A percentile compares a stretch with the other conserved stretches of the same genome.
phyloP scores from a whole-genome alignment of 2,329 filamentous ascomycete species.

The Sporothrix inflata region DNA sequence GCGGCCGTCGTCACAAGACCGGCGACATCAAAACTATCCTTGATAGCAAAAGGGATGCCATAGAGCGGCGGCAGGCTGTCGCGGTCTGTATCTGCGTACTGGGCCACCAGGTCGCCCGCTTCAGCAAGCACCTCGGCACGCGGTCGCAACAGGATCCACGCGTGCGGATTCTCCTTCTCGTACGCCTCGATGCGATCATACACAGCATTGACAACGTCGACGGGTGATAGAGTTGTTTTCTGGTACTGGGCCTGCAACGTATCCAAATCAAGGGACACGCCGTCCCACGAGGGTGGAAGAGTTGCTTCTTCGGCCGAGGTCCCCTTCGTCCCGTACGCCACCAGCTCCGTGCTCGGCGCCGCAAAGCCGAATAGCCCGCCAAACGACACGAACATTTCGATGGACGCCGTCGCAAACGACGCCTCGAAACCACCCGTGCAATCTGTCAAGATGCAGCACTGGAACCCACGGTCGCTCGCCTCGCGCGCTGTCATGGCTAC shows the following conservation, averaged over 20 bases:
- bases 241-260: constrained; percentile 29
- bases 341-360: constrained; percentile 46
- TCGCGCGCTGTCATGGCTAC: constrained; percentile 60
- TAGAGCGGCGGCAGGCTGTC: constrained; percentile 52
- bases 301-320: constrained; percentile 23
- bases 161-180: constrained; percentile 49
- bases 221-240: constrained; percentile 16
- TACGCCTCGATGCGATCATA: constrained; percentile 55
- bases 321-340: constrained; percentile 34
- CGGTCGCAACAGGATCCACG: constrained; percentile 54
- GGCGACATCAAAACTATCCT: constrained; percentile 59
- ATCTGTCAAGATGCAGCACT: constrained; percentile 57
- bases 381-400: constrained; percentile 55
- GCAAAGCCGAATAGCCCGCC: constrained; percentile 58
- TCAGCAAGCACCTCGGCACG: constrained; percentile 46
- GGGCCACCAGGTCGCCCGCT: constrained; percentile 46
- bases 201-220: constrained; percentile 26
- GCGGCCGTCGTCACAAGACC: constrained; percentile 55
- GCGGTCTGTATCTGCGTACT: constrained; percentile 42
- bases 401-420: constrained; percentile 49
- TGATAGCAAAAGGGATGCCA: constrained; percentile 60
- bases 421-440: constrained; percentile 54
- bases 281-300: constrained; percentile 24
- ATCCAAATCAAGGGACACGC: constrained; percentile 19
- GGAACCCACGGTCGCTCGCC: constrained; percentile 63